Evolutionary conservation across 2,329 filamentous ascomycete species (phyloP).

Genomic region (Xylariales sp.): DNA sequence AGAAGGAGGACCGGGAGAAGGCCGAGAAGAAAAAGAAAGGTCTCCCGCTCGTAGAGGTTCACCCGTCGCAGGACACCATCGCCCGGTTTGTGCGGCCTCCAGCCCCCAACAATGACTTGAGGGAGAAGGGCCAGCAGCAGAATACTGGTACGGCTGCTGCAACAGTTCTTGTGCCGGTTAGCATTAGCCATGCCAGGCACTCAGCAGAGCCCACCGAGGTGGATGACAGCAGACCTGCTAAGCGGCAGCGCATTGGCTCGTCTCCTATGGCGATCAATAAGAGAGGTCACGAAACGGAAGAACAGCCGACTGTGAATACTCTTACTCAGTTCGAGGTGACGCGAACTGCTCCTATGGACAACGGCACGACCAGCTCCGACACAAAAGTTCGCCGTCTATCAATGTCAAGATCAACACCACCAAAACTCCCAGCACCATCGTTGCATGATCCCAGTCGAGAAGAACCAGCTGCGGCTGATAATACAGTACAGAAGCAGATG

Average conservation of each 20-base stretch:
- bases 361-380: not conserved
- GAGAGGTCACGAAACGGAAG: not conserved
- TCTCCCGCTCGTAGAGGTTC: conserved; percentile 48
- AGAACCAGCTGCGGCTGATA: too few relatives aligned
- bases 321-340: not conserved
- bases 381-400: not conserved
- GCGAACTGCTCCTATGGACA: not conserved
- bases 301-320: not conserved
- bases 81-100: conserved; percentile 41
- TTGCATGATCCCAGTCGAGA: not conserved
- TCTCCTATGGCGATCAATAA: conserved; percentile 4
- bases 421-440: not conserved
- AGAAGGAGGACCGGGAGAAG: conserved; percentile 44
- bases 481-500: conserved; percentile 2
- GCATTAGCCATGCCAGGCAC: too few relatives aligned
- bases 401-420: not conserved
- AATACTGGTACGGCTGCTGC: not conserved
- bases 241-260: not conserved
- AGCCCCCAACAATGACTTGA: conserved; percentile 26
- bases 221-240: conserved; percentile 5
- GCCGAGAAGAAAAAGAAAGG: conserved; percentile 48
- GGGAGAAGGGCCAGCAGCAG: conserved; percentile 16
- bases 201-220: not conserved
- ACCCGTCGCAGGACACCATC: conserved; percentile 55
- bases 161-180: too few relatives aligned